Evolutionary conservation across 225 moss, liverwort and hornwort species (phyloP), one percentile per base, ranked within the genome.

Genomic region (Climacium dendroides): DNA sequence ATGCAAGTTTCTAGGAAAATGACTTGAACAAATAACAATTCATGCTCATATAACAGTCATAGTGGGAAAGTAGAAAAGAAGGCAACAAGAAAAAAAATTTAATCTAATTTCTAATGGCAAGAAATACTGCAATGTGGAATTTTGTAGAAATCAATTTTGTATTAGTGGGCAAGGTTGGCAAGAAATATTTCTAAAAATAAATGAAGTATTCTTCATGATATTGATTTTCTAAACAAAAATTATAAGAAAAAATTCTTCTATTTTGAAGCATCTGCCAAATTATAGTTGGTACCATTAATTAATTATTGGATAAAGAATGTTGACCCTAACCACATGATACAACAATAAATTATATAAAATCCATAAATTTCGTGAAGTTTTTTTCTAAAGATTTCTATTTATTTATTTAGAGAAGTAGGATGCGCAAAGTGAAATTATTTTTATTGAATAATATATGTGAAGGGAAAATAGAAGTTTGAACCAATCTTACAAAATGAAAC

Each of bases 81-180:
- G 11, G 12, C 3, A 66, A 37, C 2, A 37, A 66, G 37, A 66
- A 66, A 66, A 65, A n/a, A 66, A 65, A 6, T 66, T 11, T 20
- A n/a, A 37, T 37, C 37, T 12, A 22, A 37, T 67, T 37, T 37
- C 12, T 67, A 22, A 37, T 23, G 23, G 4, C 7, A 67, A 67
- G 0, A 67, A 67, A 37, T 13, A 37, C 2, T 37, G 1, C 6
- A 67, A 13, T 37, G 3, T 67, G 13, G 0, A 22, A 13, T 37
- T 35, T 37, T 37, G 13, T 37, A 67, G 22, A n/a, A 22, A 22
- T 22, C 22, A n/a, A n/a, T 66, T 12, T 22, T 22, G 2, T 66
- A 22, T 66, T 2, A 12, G 22, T 11, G 1, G 22, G 1, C 5
- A 66, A 15, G 20, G 37, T 6, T 20, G 0, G 2, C 6, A n/a